A percentile compares a stretch with the other conserved stretches of the same genome.
These are phyloP conservation scores for Ampelomyces quisqualis DNA, from an alignment of 2,329 filamentous ascomycete genomes.

Conservation along the genomic window DNA sequence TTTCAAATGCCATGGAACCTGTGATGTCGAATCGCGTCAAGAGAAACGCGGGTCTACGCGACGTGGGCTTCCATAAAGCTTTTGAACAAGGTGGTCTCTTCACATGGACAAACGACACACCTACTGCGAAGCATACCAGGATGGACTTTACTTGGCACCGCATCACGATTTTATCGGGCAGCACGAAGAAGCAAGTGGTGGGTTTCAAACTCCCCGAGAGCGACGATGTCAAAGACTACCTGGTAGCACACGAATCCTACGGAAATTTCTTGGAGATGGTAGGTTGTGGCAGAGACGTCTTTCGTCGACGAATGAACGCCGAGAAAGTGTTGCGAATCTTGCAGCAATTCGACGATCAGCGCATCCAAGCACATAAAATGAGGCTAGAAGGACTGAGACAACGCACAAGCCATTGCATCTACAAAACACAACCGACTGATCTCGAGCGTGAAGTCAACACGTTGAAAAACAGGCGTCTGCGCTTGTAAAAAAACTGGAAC, in stretches of 20 bases:
- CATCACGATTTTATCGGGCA: constrained; percentile 23
- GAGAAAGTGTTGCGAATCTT: constrained; percentile 19
- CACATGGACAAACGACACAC: constrained; percentile 11
- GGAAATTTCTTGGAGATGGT: constrained; percentile 32
- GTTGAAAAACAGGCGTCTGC: constrained; percentile 1
- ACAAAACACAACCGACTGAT: background rate
- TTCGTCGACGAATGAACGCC: constrained; percentile 10
- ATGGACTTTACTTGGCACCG: constrained; percentile 14
- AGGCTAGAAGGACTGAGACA: constrained; percentile 1
- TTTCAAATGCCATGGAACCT: constrained; percentile 31
- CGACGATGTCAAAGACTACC: constrained; percentile 29
- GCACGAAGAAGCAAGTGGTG: constrained; percentile 17
- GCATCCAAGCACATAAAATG: constrained; percentile 3
- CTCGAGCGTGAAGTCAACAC: constrained; percentile 3
- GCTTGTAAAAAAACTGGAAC: constrained; percentile 2
- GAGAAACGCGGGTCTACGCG: constrained; percentile 30
- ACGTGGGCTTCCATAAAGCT: constrained; percentile 29
- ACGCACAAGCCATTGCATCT: background rate
- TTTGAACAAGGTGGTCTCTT: constrained; percentile 23
- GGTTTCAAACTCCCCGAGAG: constrained; percentile 21
- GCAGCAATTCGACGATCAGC: constrained; percentile 11
- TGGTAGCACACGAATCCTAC: constrained; percentile 27
- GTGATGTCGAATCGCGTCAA: constrained; percentile 24
- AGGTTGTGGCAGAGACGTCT: constrained; percentile 3
- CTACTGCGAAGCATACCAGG: constrained; percentile 1